Base-by-base conservation (phyloP, 305 asterid genomes). In the Fraxinus nigra region DNA sequence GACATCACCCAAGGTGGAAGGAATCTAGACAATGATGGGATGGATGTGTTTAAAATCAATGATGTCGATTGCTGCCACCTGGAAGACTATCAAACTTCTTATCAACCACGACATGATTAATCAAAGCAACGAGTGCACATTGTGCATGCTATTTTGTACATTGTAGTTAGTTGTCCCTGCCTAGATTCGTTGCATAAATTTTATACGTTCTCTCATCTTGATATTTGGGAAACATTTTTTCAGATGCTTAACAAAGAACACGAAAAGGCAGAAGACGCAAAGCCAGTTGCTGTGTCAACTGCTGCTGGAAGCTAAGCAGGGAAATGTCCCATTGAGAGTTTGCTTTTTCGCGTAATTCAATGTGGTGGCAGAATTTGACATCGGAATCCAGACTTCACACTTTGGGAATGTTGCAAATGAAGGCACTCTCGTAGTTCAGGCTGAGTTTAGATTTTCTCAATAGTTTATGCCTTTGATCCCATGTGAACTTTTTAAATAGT, bases 241-340 rank as follows among this genome's bases (percentile, higher is more conserved):
- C 89, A 94, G 98, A 90, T 93, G 96, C 95, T 95, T 22, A 95
- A 95, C 93, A 92, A 92, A 85, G 98, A 93, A 86, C 98, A 95
- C 24, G 98, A 95, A 61, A 93, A 93, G 90, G 92, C 93, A 1
- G 98, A 93, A 81, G 98, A 95, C 33, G 89, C 92, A 0, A 95
- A 93, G 89, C 94, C 98, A 5, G 93, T 90, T 32, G 88, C 92
- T 0, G 94, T 90, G 40, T 92, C 95, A 56, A 81, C 93, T 75
- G 91, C 91, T 56, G 97, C 95, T 77, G 95, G 93, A 81, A 93
- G 95, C 93, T 91, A 85, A 90, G 84, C 61, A 7, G 18, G 11
- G 20, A 1, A 76, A 61, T 9, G 0, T 48, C 43, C 20, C 20
- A 67, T 30, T 24, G 80, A 1, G 80, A 76, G 77, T 80, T 81